Evolutionary conservation across 106 monocot genomes (phyloP).

Genomic region (Allium sativum): DNA sequence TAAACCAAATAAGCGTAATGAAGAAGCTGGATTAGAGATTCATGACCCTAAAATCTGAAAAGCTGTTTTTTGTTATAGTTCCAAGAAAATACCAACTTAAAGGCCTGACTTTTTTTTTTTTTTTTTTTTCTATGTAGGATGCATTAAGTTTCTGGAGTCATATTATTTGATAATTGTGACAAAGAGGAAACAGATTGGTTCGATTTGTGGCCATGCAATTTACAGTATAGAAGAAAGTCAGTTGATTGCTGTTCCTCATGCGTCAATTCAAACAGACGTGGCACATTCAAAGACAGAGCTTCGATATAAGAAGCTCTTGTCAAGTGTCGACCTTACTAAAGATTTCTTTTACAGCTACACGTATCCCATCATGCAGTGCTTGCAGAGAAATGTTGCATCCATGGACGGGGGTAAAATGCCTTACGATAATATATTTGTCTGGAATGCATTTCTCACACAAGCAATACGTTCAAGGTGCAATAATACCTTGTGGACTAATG

Average conservation of each 20-base stretch:
- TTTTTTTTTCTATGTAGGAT: slow-evolving; percentile 27
- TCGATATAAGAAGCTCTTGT: slow-evolving; percentile 94
- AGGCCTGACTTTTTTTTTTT: not conserved
- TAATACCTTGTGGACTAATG: slow-evolving; percentile 88
- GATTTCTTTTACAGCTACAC: slow-evolving; percentile 98
- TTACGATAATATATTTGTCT: slow-evolving; percentile 93
- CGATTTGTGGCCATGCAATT: slow-evolving; percentile 78
- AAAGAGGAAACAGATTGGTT: slow-evolving; percentile 83
- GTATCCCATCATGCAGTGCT: slow-evolving; percentile 87
- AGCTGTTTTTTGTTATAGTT: no score
- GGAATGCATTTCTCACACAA: slow-evolving; percentile 89
- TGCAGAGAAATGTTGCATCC: slow-evolving; percentile 70
- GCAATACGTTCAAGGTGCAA: slow-evolving; percentile 75
- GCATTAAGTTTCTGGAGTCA: slow-evolving; percentile 96
- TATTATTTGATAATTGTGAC: slow-evolving; percentile 92
- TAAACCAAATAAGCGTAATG: no score
- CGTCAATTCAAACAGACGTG: slow-evolving; percentile 78
- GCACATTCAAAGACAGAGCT: slow-evolving; percentile 88
- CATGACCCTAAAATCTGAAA: no score
- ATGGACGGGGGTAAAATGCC: slow-evolving; percentile 41
- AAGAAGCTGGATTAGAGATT: no score
- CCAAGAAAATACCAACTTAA: no score
- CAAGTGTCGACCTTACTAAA: slow-evolving; percentile 91
- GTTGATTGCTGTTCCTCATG: slow-evolving; percentile 80
- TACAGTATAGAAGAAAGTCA: slow-evolving; percentile 88